These are phyloP conservation scores for Diplodia corticola DNA, from an alignment of 2,329 filamentous ascomycete genomes.

Conservation along the genomic window DNA sequence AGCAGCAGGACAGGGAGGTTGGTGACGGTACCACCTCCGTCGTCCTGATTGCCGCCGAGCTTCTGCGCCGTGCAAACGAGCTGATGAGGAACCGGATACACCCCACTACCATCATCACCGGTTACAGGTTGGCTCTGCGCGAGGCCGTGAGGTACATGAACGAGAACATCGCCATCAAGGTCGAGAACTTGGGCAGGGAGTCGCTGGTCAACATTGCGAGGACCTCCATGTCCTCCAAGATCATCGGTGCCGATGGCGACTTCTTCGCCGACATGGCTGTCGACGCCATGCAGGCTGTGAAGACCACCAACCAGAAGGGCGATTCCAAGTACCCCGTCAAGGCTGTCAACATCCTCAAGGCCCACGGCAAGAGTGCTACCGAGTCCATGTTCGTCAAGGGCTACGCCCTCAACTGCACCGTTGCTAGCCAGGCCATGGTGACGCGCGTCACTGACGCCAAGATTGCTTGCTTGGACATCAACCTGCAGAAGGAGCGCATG, in stretches of 20 bases:
- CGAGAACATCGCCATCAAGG: constrained; percentile 95
- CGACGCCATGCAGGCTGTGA: constrained; percentile 92
- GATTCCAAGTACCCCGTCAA: constrained; percentile 98
- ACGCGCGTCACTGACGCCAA: constrained; percentile 90
- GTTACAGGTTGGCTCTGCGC: constrained; percentile 90
- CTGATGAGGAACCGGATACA: constrained; percentile 99
- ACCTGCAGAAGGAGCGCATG: constrained; percentile 98
- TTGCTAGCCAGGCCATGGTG: constrained; percentile 96
- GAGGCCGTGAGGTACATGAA: constrained; percentile 99
- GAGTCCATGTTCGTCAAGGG: constrained; percentile 93
- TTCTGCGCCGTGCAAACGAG: constrained; percentile 91
- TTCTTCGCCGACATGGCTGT: constrained; percentile 98
- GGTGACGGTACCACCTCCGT: constrained; percentile 98
- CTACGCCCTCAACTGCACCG: constrained; percentile 97
- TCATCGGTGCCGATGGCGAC: constrained; percentile 91
- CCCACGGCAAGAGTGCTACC: constrained; percentile 86
- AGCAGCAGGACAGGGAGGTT: constrained; percentile 98
- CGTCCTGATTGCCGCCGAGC: constrained; percentile 93
- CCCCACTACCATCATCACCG: constrained; percentile 98
- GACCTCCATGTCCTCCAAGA: constrained; percentile 99
- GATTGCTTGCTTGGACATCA: constrained; percentile 97
- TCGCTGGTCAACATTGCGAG: constrained; percentile 93
- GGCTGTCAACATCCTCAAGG: constrained; percentile 98
- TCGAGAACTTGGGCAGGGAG: constrained; percentile 86
- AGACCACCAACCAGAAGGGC: constrained; percentile 84